phyloP scores from a whole-genome alignment of 305 asterid genomes.

The Solanum hybrid region DNA sequence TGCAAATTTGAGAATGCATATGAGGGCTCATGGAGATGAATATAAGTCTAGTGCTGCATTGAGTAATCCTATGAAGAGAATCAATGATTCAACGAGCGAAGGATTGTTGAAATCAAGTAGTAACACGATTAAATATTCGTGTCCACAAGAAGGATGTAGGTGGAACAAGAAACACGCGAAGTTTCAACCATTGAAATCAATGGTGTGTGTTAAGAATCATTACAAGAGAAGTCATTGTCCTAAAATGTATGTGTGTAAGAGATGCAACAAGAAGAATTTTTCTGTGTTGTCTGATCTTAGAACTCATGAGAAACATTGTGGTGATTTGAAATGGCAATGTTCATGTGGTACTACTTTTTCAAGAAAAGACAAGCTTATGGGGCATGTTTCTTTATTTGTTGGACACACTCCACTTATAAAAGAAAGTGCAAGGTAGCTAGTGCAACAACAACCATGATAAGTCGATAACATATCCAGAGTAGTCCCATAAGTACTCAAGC shows the following conservation, averaged over 20 bases:
- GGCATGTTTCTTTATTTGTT: constrained; percentile 58
- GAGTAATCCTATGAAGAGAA: constrained; percentile 42
- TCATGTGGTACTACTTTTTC: constrained; percentile 83
- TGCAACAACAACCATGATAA: not conserved
- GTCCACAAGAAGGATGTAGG: constrained; percentile 82
- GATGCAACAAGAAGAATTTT: constrained; percentile 57
- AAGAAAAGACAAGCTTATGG: constrained; percentile 81
- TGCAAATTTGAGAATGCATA: constrained; percentile 88
- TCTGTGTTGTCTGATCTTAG: constrained; percentile 72
- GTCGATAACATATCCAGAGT: not conserved
- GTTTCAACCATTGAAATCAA: constrained; percentile 73
- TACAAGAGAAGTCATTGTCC: constrained; percentile 87
- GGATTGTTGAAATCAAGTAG: not conserved
- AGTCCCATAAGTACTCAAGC: not conserved
- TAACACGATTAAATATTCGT: constrained; percentile 43
- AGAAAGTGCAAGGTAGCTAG: constrained; percentile 3
- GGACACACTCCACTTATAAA: constrained; percentile 54
- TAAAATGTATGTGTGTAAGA: constrained; percentile 72
- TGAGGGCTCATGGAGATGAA: constrained; percentile 93
- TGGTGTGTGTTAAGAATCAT: constrained; percentile 87
- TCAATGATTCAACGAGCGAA: not conserved
- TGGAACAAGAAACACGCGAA: constrained; percentile 64
- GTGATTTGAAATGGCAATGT: constrained; percentile 70
- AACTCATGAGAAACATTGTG: constrained; percentile 91
- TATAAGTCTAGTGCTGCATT: constrained; percentile 75